phyloP scores from a whole-genome alignment of 2,329 filamentous ascomycete species.

The Fonsecaea pugnacius region DNA sequence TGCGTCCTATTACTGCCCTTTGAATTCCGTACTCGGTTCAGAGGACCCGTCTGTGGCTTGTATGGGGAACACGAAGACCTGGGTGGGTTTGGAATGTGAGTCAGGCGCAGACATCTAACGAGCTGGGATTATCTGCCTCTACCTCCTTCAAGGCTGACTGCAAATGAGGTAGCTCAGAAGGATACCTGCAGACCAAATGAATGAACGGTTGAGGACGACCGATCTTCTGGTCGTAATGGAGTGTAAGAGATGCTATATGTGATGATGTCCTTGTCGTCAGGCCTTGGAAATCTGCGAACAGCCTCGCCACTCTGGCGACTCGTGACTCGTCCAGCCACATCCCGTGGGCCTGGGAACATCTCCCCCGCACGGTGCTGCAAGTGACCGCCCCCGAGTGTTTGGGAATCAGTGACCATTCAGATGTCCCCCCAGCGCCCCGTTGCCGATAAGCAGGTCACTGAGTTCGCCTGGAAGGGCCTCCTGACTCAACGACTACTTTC shows the following conservation, averaged over 20 bases:
- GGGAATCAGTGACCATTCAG: not conserved
- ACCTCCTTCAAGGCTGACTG: not conserved
- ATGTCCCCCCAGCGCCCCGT: not conserved
- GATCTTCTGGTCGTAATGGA: not conserved
- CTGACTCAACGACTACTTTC: constrained; percentile 19
- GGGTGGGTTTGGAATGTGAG: constrained; percentile 6
- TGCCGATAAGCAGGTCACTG: constrained; percentile 6
- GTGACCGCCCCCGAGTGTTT: not conserved
- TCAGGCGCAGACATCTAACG: not conserved
- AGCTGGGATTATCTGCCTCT: not conserved
- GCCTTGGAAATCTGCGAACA: not conserved
- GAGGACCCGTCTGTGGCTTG: not conserved
- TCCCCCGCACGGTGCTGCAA: constrained; percentile 1
- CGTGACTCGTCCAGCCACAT: constrained; percentile 2
- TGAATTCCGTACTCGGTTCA: not conserved
- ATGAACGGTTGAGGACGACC: not conserved
- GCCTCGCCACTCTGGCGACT: not conserved
- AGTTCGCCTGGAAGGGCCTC: constrained; percentile 5
- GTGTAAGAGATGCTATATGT: not conserved
- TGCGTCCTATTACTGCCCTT: not conserved
- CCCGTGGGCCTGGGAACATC: not conserved
- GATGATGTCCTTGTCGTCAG: not conserved
- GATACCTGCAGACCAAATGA: not conserved
- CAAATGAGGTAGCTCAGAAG: not conserved
- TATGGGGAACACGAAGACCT: not conserved